Evolutionary conservation across 305 asterid species (phyloP).

Genomic region (Solanum aculeatissimum): DNA sequence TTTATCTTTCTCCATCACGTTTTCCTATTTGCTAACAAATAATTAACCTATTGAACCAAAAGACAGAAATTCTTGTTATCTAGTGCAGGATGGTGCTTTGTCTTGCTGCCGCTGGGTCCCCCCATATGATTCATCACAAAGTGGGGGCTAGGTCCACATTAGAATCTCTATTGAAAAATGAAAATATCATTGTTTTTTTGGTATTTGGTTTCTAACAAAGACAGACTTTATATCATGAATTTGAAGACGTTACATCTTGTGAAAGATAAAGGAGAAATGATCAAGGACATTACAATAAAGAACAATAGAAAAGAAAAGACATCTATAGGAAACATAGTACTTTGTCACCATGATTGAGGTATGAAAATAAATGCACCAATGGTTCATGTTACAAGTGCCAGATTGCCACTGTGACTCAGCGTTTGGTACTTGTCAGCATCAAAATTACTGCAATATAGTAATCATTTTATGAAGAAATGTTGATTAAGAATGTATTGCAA

Average conservation of each 20-base stretch:
- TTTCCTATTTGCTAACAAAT: constrained; percentile 14
- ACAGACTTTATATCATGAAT: not conserved
- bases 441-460: not conserved
- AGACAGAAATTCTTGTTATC: constrained; percentile 23
- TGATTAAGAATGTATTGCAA: not conserved
- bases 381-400: not conserved
- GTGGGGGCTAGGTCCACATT: not conserved
- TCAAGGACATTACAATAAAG: not conserved
- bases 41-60: not conserved
- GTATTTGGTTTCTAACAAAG: not conserved
- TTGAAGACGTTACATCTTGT: not conserved
- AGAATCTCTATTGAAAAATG: not conserved
- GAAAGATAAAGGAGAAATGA: not conserved
- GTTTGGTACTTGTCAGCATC: not conserved
- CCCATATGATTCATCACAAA: not conserved
- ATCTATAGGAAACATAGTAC: not conserved
- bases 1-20: not conserved
- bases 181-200: not conserved
- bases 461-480: not conserved
- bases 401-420: not conserved
- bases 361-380: not conserved
- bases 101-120: constrained; percentile 1
- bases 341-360: not conserved
- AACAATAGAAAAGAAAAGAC: not conserved
- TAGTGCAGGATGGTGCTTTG: constrained; percentile 12